phyloP scores from a whole-genome alignment of 805 yeast species.

The Pichia rugopelliculosa region DNA sequence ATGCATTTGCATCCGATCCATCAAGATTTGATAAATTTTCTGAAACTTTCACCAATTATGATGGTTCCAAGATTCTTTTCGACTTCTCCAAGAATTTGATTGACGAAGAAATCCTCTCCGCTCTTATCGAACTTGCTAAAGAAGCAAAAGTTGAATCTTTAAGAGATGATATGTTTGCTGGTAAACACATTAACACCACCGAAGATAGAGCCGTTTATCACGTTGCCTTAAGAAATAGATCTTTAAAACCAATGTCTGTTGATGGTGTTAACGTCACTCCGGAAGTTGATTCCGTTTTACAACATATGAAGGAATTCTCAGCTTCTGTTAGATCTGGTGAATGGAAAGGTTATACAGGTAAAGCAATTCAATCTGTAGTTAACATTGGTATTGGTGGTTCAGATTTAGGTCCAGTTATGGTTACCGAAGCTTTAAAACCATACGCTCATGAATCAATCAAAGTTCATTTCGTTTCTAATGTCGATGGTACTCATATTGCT shows the following conservation, averaged over 20 bases:
- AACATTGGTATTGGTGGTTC: constrained; percentile 99
- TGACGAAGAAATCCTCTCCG: constrained; percentile 68
- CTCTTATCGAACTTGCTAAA: constrained; percentile 72
- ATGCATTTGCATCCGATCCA: constrained; percentile 70
- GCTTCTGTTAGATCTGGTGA: constrained; percentile 83
- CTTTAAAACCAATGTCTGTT: constrained; percentile 74
- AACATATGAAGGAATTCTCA: constrained; percentile 95
- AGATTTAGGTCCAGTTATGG: constrained; percentile 99
- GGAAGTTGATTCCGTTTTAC: constrained; percentile 84
- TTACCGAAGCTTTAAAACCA: constrained; percentile 93
- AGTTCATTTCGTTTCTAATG: constrained; percentile 94
- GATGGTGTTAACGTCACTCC: constrained; percentile 87
- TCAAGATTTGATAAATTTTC: constrained; percentile 70
- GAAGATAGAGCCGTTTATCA: constrained; percentile 97
- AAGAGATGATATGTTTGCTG: constrained; percentile 87
- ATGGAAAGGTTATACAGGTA: constrained; percentile 97
- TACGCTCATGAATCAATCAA: constrained; percentile 67
- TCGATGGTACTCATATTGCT: constrained; percentile 96
- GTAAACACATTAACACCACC: constrained; percentile 90
- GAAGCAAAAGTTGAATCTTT: constrained; percentile 83
- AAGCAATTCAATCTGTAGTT: constrained; percentile 85
- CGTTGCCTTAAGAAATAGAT: constrained; percentile 91
- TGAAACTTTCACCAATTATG: constrained; percentile 73
- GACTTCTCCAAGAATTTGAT: constrained; percentile 94
- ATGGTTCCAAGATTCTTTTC: constrained; percentile 81